Evolutionary conservation across 164 flowering plant species (phyloP), one percentile per base, ranked within the genome.

Genomic region (Vitis rupestris): DNA sequence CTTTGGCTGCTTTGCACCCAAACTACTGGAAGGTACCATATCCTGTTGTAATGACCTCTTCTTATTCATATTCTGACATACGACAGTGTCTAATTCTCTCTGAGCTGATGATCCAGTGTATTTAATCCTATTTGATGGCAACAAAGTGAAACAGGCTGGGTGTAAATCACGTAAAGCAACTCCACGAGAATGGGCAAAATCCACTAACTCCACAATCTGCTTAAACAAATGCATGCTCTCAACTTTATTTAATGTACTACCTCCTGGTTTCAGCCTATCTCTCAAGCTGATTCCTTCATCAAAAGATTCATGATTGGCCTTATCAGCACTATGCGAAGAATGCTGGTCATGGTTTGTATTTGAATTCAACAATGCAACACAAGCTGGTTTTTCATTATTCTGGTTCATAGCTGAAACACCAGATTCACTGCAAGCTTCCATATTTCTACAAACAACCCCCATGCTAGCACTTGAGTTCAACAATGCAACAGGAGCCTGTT

Each of bases 171-270:
- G 80, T 67, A 92, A 70, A 29, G 65, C 75, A 71, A 85, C 69
- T 54, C 94, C 90, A 72, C 76, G 83, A 50, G 90, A 84, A 68
- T 94, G 97, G 15, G 87, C 82, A 19, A 54, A 70, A 84, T 87
- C 82, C 67, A 94, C 97, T 61, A 92, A 59, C 79, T 87, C 86
- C 75, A 94, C 71, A 61, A 94, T 81, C 79, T 85, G 87, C 78
- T 68, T 80, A 70, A 88, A 94, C 58, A 92, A 65, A 53, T 49
- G 44, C 64, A 90, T 55, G 53, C 87, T 76, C 68, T 86, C 86
- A 54, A 55, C 61, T 78, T 84, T 90, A 61, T 82, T 76, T 17
- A 78, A 57, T 55, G 72, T 82, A 44, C 64, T 65, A 19, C 52
- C 8, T 55, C 80, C 78, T 16, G 80, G 59, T 61, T 76, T 80